Percentiles rank a stretch among this genome's conserved stretches.
These are phyloP conservation scores for Oxalis stricta DNA, from an alignment of 441 rosid genomes.

Conservation along the genomic window DNA sequence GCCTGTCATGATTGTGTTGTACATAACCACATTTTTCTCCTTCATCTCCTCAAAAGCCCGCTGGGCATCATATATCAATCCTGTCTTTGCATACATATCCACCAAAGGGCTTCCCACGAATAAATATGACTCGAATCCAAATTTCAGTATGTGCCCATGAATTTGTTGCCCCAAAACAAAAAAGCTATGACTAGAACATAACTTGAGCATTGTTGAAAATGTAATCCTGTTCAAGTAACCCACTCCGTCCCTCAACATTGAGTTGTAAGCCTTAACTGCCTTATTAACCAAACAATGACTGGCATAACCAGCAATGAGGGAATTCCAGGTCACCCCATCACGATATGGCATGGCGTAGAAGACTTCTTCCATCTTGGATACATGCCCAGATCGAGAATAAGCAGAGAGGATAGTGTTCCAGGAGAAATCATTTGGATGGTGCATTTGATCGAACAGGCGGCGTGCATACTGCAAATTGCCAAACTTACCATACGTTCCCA, in stretches of 20 bases:
- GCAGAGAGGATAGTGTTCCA: slow-evolving; percentile 82
- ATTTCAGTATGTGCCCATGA: slow-evolving; percentile 58
- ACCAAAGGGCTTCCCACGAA: slow-evolving; percentile 65
- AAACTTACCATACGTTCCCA: slow-evolving; percentile 21
- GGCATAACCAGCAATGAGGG: slow-evolving; percentile 61
- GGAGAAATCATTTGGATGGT: slow-evolving; percentile 45
- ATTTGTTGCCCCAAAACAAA: slow-evolving; percentile 54
- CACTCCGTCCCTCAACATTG: slow-evolving; percentile 47
- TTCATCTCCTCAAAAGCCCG: slow-evolving; percentile 37
- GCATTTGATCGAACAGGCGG: slow-evolving; percentile 47
- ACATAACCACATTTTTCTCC: slow-evolving; percentile 50
- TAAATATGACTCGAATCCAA: slow-evolving; percentile 55
- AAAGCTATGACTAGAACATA: slow-evolving; percentile 34
- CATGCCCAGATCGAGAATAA: slow-evolving; percentile 49
- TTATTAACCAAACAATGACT: slow-evolving; percentile 25
- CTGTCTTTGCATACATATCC: slow-evolving; percentile 74
- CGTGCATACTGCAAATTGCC: slow-evolving; percentile 46
- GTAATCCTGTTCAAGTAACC: slow-evolving; percentile 56
- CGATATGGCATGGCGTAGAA: slow-evolving; percentile 44
- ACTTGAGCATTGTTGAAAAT: slow-evolving; percentile 55
- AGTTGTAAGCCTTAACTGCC: slow-evolving; percentile 45
- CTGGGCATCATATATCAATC: slow-evolving; percentile 48
- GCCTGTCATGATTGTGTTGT: slow-evolving; percentile 64
- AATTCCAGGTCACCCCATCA: slow-evolving; percentile 76
- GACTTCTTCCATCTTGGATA: slow-evolving; percentile 33